phyloP scores from a whole-genome alignment of 345 rosid genomes.

The Gossypium arboreum region DNA sequence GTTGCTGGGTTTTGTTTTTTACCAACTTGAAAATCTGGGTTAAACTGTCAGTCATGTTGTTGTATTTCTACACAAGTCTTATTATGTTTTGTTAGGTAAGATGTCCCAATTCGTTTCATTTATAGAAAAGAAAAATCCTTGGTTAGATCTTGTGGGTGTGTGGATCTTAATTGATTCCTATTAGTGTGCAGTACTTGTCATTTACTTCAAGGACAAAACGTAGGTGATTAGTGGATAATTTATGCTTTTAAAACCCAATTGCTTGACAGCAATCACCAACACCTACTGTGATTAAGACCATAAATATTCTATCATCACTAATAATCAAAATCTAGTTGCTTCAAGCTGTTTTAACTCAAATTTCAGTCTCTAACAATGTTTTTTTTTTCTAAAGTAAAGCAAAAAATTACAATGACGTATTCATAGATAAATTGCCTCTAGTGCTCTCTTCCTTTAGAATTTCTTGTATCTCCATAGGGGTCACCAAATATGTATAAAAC shows the following conservation, averaged over 20 bases:
- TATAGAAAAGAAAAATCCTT: neutral
- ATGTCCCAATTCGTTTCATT: neutral
- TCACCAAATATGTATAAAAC: fast-evolving
- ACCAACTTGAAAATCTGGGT: neutral
- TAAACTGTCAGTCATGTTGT: neutral
- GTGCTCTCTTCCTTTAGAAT: too few relatives aligned
- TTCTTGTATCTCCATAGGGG: too few relatives aligned
- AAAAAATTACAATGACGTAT: too few relatives aligned
- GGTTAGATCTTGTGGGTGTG: neutral
- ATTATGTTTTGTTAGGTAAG: neutral
- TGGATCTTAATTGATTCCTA: neutral
- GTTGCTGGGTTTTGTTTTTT: neutral
- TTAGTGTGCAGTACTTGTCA: neutral
- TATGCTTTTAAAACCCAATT: neutral
- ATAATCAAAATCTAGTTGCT: too few relatives aligned
- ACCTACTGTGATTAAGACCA: neutral
- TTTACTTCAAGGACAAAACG: neutral
- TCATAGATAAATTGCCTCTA: too few relatives aligned
- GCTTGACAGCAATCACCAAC: neutral
- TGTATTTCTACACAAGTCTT: neutral
- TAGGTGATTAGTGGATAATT: slow-evolving; percentile 11
- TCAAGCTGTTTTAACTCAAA: too few relatives aligned
- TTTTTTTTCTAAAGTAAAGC: too few relatives aligned
- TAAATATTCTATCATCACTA: neutral
- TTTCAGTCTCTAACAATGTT: too few relatives aligned